Percentiles rank a stretch among this genome's conserved stretches.
phyloP scores from a whole-genome alignment of 768 basidiomycete species.

The Pulveroboletus sp. region DNA sequence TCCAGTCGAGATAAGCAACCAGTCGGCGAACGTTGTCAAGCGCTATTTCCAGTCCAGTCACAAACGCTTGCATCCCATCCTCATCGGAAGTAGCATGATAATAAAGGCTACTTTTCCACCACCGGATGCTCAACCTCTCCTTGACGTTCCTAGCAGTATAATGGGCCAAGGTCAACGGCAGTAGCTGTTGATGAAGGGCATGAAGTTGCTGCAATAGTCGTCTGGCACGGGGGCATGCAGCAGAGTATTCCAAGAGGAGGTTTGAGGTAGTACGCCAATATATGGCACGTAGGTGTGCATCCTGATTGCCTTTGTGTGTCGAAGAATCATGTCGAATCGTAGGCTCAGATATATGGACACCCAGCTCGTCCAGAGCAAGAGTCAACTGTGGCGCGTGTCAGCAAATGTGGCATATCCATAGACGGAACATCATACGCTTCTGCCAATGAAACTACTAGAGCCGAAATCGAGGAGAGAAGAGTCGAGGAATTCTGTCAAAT shows the following conservation, averaged over 20 bases:
- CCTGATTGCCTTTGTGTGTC: not conserved
- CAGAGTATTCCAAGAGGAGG: slow-evolving; percentile 31
- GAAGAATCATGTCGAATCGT: not conserved
- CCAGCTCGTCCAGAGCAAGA: slow-evolving; percentile 29
- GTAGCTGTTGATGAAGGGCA: slow-evolving; percentile 12
- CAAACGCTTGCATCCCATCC: slow-evolving; percentile 10
- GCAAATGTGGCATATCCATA: not conserved
- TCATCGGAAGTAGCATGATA: slow-evolving; percentile 2
- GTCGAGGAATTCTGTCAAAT: slow-evolving; percentile 19
- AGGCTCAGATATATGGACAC: slow-evolving; percentile 11
- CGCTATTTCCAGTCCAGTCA: slow-evolving; percentile 19
- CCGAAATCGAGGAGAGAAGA: slow-evolving; percentile 23
- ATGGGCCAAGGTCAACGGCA: not conserved
- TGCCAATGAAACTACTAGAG: slow-evolving; percentile 24
- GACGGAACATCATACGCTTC: slow-evolving; percentile 20
- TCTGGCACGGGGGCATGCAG: slow-evolving; percentile 20
- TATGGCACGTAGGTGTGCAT: slow-evolving; percentile 21
- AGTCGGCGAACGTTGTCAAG: slow-evolving; percentile 19
- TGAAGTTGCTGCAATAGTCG: slow-evolving; percentile 14
- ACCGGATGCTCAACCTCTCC: not conserved
- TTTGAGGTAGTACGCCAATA: slow-evolving; percentile 29
- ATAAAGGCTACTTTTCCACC: slow-evolving; percentile 8
- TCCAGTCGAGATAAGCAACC: slow-evolving; percentile 27
- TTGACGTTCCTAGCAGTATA: not conserved
- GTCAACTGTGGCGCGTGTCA: slow-evolving; percentile 17